Conservation (phyloP, 352 stramenopile genomes). For the Pythium folliculosum region DNA sequence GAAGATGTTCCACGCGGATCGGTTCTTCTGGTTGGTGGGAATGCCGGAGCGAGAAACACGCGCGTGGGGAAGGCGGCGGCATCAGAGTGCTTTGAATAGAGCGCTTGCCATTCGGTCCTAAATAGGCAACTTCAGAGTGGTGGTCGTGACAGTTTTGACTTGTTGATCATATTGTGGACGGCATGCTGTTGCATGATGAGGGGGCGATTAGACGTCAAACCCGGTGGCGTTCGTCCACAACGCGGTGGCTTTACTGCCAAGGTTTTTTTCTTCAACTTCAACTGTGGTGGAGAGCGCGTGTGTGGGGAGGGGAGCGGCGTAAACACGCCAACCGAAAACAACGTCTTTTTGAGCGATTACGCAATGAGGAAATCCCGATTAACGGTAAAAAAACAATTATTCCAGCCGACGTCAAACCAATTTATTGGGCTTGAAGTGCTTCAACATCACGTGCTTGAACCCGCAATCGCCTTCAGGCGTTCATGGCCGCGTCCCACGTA, state of each 20-base stretch:
- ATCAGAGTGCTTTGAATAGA: neutral
- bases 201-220: slow-evolving; percentile 29
- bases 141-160: neutral
- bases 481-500: too few species aligned
- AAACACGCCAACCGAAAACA: slow-evolving; percentile 7
- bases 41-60: neutral
- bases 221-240: slow-evolving; percentile 1
- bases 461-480: too few species aligned
- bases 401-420: neutral
- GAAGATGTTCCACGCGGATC: neutral
- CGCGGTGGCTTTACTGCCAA: slow-evolving; percentile 17
- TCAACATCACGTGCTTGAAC: too few species aligned
- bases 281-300: slow-evolving; percentile 2
- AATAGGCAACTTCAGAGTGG: neutral
- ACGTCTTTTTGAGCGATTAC: slow-evolving; percentile 16
- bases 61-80: neutral
- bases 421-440: slow-evolving; percentile 5
- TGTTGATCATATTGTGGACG: too few species aligned
- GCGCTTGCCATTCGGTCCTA: neutral
- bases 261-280: slow-evolving; percentile 33
- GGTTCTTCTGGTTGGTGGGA: neutral
- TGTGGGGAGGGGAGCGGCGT: too few species aligned
- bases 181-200: slow-evolving; percentile 13
- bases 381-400: slow-evolving; percentile 14
- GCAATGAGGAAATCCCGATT: neutral